Percentiles rank a stretch among this genome's conserved stretches.
These are phyloP conservation scores for Apiotrichum siamense DNA, from an alignment of 1,284 basidiomycete genomes.

Conservation along the genomic window DNA sequence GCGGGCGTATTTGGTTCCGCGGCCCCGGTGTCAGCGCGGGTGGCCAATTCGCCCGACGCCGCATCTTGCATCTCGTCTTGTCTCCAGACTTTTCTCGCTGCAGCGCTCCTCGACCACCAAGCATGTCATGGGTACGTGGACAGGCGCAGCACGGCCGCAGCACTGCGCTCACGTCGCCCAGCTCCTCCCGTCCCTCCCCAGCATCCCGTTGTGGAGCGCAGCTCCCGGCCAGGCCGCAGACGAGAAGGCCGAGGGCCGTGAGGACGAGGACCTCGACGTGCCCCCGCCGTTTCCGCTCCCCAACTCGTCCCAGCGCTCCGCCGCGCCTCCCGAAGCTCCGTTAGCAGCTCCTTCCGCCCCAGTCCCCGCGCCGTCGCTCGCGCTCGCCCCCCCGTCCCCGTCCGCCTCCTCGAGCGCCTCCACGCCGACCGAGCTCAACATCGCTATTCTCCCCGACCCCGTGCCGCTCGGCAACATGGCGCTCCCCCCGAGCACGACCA, in stretches of 20 bases:
- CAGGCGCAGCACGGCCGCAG: no score
- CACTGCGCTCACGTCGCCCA: no score
- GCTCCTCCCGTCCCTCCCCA: slow-evolving; percentile 9
- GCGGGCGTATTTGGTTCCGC: no score
- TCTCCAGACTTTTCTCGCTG: no score
- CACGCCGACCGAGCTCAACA: slow-evolving; percentile 37
- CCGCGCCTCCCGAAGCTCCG: slow-evolving; percentile 39
- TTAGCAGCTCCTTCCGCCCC: slow-evolving; percentile 12
- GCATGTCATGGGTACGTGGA: slow-evolving; percentile 13
- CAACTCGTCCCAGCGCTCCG: slow-evolving; percentile 71
- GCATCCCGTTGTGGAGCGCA: slow-evolving; percentile 8
- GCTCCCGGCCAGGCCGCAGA: neutral
- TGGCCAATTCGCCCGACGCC: no score
- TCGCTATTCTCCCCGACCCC: slow-evolving; percentile 35
- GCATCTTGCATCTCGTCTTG: no score
- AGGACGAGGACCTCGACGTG: slow-evolving; percentile 55
- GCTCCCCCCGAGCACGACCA: slow-evolving; percentile 36
- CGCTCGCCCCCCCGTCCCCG: slow-evolving; percentile 54
- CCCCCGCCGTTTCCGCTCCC: slow-evolving; percentile 78
- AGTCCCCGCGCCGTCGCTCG: slow-evolving; percentile 20
- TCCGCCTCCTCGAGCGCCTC: slow-evolving; percentile 55
- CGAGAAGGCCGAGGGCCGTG: neutral
- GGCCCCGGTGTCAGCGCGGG: no score
- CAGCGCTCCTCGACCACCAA: no score
- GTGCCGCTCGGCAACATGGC: slow-evolving; percentile 41